A percentile compares a stretch with the other conserved stretches of the same genome.
phyloP scores from a whole-genome alignment of 2,329 filamentous ascomycete genomes.

The Mycosphaerelloides madeirae region DNA sequence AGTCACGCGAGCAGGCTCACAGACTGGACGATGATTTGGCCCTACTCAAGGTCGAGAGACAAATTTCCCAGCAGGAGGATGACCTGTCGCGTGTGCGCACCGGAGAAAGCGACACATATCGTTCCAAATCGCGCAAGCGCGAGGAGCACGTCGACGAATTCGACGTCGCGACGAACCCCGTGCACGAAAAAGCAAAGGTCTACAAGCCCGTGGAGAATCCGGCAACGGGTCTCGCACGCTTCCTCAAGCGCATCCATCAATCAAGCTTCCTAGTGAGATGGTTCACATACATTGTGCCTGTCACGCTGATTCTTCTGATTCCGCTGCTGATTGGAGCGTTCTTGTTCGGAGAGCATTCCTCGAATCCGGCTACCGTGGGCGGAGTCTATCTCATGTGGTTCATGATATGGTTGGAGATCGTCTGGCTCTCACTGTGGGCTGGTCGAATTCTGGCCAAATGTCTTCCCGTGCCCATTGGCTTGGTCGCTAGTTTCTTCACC shows the following conservation, averaged over 20 bases:
- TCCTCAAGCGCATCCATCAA: slow-evolving; percentile 61
- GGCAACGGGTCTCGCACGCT: slow-evolving; percentile 56
- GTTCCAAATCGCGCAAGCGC: slow-evolving; percentile 47
- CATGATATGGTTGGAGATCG: slow-evolving; percentile 87
- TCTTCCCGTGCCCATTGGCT: slow-evolving; percentile 57
- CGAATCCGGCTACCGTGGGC: slow-evolving; percentile 51
- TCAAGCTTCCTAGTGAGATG: slow-evolving; percentile 65
- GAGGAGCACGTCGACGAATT: slow-evolving; percentile 62
- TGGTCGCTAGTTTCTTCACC: slow-evolving; percentile 69
- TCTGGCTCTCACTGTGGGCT: slow-evolving; percentile 89
- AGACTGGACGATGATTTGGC: slow-evolving; percentile 63
- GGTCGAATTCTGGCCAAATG: slow-evolving; percentile 60
- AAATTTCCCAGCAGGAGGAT: slow-evolving; percentile 45
- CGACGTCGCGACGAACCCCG: slow-evolving; percentile 61
- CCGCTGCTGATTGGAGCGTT: slow-evolving; percentile 63
- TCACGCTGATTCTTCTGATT: slow-evolving; percentile 61
- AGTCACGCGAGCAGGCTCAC: slow-evolving; percentile 55
- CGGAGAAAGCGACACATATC: slow-evolving; percentile 43
- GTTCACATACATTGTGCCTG: slow-evolving; percentile 64
- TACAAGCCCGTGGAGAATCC: slow-evolving; percentile 63
- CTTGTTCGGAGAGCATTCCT: slow-evolving; percentile 40
- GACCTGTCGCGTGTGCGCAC: slow-evolving; percentile 23
- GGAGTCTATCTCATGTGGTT: slow-evolving; percentile 84
- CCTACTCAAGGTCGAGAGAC: slow-evolving; percentile 60
- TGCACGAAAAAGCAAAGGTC: slow-evolving; percentile 61